Conservation (phyloP, 371 early-diverging fungal genomes). For the Cokeromyces recurvatus region DNA sequence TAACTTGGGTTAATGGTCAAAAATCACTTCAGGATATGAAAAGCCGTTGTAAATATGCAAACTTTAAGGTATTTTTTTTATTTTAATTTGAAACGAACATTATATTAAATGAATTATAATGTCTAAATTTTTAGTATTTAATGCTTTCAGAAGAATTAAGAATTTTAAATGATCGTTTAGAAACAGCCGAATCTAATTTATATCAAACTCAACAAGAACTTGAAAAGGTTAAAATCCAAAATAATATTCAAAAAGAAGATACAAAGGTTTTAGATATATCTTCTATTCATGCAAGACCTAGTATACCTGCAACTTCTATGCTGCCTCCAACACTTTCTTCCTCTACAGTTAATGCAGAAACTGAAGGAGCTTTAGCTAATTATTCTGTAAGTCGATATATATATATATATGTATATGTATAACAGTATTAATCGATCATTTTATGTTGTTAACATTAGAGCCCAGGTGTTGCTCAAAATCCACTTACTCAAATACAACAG, state of each 20-base stretch:
- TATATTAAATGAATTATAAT: background rate
- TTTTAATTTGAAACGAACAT: background rate
- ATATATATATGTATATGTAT: background rate
- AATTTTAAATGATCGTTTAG: slow-evolving; percentile 9
- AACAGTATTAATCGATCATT: too few relatives aligned
- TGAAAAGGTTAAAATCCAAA: slow-evolving; percentile 4
- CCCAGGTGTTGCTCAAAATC: too few relatives aligned
- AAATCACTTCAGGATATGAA: slow-evolving; percentile 11
- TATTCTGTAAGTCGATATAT: too few relatives aligned
- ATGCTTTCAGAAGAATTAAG: slow-evolving; percentile 17
- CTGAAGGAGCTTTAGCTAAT: background rate
- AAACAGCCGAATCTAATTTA: slow-evolving; percentile 7
- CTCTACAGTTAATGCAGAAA: background rate
- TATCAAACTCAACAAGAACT: slow-evolving; percentile 11
- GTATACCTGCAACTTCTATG: background rate
- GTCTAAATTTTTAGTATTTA: slow-evolving; percentile 9
- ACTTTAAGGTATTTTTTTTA: slow-evolving; percentile 10
- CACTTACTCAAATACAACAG: slow-evolving; percentile 20
- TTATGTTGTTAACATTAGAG: too few relatives aligned
- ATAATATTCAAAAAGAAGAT: slow-evolving; percentile 1
- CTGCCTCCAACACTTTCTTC: too few relatives aligned
- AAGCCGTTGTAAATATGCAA: slow-evolving; percentile 4
- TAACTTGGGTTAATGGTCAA: slow-evolving; percentile 10
- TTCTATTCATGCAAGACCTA: background rate
- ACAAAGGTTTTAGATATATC: background rate